These are phyloP conservation scores for Hyphopichia pseudoburtonii DNA, from an alignment of 1,139 yeast species.

Conservation along the genomic window DNA sequence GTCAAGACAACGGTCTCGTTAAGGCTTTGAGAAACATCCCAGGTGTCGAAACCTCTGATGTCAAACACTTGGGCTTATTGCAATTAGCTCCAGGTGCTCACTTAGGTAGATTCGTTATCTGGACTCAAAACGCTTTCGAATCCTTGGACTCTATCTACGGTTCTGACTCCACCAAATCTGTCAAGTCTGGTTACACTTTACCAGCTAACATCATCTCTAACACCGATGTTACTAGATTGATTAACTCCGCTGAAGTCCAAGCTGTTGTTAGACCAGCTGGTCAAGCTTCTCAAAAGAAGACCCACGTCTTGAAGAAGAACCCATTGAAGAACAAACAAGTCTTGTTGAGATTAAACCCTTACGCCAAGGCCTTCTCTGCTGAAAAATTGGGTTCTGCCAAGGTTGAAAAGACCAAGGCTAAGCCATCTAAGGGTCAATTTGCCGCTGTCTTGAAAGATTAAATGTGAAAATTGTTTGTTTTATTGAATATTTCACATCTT, in stretches of 20 bases:
- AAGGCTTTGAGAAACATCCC: constrained; percentile 99
- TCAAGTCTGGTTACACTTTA: constrained; percentile 88
- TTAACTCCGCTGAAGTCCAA: constrained; percentile 99
- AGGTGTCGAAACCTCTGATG: constrained; percentile 98
- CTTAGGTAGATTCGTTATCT: constrained; percentile 98
- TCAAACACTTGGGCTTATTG: constrained; percentile 89
- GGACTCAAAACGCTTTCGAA: constrained; percentile 99
- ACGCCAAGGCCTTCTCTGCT: constrained; percentile 95
- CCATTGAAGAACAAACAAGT: constrained; percentile 99
- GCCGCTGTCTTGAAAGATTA: constrained; percentile 61
- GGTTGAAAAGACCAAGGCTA: constrained; percentile 62
- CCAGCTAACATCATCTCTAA: constrained; percentile 93
- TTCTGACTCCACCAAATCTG: constrained; percentile 79
- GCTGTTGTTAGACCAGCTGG: constrained; percentile 97
- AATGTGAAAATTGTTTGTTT: constrained; percentile 10
- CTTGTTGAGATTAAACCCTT: constrained; percentile 97
- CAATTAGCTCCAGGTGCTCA: constrained; percentile 99
- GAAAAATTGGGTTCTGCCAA: constrained; percentile 87
- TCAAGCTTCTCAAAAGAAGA: constrained; percentile 88
- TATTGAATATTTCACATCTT: not conserved
- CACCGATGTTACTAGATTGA: constrained; percentile 95
- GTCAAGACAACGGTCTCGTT: constrained; percentile 95
- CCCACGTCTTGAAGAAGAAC: constrained; percentile 98
- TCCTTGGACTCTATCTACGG: constrained; percentile 98
- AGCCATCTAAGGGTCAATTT: constrained; percentile 75